These are phyloP conservation scores for Ogataea pignaliae DNA, from an alignment of 805 yeast species.

Conservation along the genomic window DNA sequence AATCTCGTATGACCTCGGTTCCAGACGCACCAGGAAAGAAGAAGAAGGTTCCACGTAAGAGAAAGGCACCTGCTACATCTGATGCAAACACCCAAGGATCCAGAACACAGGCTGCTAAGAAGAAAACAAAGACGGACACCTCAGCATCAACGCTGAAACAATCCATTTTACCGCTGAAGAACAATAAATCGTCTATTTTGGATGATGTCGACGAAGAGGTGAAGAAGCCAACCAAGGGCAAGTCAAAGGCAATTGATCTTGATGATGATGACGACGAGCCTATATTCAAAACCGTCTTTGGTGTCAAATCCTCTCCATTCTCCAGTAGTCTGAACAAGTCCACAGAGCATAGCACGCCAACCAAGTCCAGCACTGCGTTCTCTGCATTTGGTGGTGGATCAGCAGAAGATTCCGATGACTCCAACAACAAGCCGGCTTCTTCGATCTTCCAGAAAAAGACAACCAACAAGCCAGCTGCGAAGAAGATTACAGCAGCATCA, in stretches of 20 bases:
- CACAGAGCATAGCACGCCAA: slow-evolving; percentile 4
- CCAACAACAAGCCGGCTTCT: slow-evolving; percentile 8
- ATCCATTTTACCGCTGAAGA: slow-evolving; percentile 5
- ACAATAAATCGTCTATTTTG: not conserved
- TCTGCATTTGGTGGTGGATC: slow-evolving; percentile 9
- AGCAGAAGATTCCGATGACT: slow-evolving; percentile 1
- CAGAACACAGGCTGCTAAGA: slow-evolving; percentile 1
- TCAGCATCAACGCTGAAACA: slow-evolving; percentile 6
- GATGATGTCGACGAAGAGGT: slow-evolving; percentile 3
- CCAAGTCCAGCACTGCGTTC: slow-evolving; percentile 21
- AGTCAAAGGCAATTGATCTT: too few relatives aligned
- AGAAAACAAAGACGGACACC: slow-evolving; percentile 16
- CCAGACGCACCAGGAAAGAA: slow-evolving; percentile 41
- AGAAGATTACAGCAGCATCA: slow-evolving; percentile 5
- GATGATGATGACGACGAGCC: slow-evolving; percentile 11
- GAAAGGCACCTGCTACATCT: slow-evolving; percentile 18
- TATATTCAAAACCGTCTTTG: slow-evolving; percentile 33
- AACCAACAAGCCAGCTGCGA: slow-evolving; percentile 4
- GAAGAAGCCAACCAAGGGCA: not conserved
- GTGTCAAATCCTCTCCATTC: slow-evolving; percentile 14
- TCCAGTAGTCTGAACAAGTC: slow-evolving; percentile 1
- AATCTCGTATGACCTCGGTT: slow-evolving; percentile 48
- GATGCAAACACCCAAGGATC: not conserved
- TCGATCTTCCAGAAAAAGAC: slow-evolving; percentile 12
- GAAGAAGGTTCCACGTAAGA: slow-evolving; percentile 29